Evolutionary conservation across 441 rosid species (phyloP).

Genomic region (Adansonia rubrostipa): DNA sequence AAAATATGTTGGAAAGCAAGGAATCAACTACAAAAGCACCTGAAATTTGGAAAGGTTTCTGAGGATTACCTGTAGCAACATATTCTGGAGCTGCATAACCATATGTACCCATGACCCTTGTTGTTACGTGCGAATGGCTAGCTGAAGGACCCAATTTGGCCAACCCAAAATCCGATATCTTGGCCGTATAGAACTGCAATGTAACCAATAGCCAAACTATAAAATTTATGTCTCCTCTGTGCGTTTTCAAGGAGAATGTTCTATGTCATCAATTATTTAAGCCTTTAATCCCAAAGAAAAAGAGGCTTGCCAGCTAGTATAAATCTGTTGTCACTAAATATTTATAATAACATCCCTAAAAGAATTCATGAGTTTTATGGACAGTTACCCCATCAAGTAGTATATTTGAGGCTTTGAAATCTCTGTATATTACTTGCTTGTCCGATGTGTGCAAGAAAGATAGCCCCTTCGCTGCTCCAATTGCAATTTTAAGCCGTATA

Average conservation of each 20-base stretch:
- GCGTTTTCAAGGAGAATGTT: conserved; percentile 8
- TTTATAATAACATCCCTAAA: background rate
- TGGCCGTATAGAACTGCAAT: conserved; percentile 73
- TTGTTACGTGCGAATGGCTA: conserved; percentile 84
- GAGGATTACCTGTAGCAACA: conserved; percentile 73
- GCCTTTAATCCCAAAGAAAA: background rate
- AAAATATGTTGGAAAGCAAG: background rate
- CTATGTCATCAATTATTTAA: background rate
- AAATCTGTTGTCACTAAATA: background rate
- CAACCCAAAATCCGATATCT: conserved; percentile 85
- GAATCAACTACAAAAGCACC: background rate
- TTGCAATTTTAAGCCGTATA: conserved; percentile 68
- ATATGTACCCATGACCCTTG: conserved; percentile 80
- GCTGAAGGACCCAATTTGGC: conserved; percentile 91
- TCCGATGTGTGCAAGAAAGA: conserved; percentile 76
- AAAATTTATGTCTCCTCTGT: conserved; percentile 5
- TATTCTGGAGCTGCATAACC: conserved; percentile 96
- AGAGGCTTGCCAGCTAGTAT: background rate
- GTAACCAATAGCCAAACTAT: conserved; percentile 5
- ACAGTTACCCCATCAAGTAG: conserved; percentile 79
- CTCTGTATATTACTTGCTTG: conserved; percentile 85
- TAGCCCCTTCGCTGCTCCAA: conserved; percentile 87
- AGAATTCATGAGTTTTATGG: background rate
- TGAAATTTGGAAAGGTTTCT: background rate
- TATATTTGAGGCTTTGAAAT: conserved; percentile 90